These are phyloP conservation scores for Rubroboletus pulcherrimus DNA, from an alignment of 768 basidiomycete genomes.

Conservation along the genomic window DNA sequence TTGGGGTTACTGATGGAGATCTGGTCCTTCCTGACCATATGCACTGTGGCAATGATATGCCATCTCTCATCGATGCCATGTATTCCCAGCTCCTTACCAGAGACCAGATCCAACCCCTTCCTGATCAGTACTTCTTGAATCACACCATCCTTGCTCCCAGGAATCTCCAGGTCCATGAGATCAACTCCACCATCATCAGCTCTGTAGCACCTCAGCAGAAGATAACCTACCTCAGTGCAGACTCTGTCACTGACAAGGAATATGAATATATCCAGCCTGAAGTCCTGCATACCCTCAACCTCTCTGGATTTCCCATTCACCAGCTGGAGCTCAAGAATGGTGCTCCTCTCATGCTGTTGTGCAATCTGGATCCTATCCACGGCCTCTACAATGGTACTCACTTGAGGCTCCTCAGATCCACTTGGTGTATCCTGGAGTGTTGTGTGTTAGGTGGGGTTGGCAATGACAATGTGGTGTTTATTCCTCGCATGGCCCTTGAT, in stretches of 20 bases:
- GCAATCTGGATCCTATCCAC: too few species aligned
- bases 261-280: neutral
- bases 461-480: too few species aligned
- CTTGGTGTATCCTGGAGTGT: too few species aligned
- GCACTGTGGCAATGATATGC: slow-evolving; percentile 14
- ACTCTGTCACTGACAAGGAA: neutral
- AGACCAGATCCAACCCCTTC: too few species aligned
- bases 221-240: neutral
- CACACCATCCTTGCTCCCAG: neutral
- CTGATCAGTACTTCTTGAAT: neutral
- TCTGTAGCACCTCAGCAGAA: neutral
- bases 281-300: neutral
- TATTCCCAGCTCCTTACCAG: slow-evolving; percentile 8
- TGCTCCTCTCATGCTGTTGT: too few species aligned
- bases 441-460: too few species aligned
- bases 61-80: slow-evolving; percentile 26
- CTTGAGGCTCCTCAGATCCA: too few species aligned
- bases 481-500: too few species aligned
- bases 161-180: neutral
- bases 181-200: neutral
- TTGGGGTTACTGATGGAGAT: slow-evolving; percentile 17
- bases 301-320: too few species aligned
- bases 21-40: slow-evolving; percentile 30
- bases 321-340: too few species aligned
- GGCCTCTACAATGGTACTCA: too few species aligned